Evolutionary conservation across 805 yeast species (phyloP), one percentile per base, ranked within the genome.

Genomic region (Sungouiella thailandica): DNA sequence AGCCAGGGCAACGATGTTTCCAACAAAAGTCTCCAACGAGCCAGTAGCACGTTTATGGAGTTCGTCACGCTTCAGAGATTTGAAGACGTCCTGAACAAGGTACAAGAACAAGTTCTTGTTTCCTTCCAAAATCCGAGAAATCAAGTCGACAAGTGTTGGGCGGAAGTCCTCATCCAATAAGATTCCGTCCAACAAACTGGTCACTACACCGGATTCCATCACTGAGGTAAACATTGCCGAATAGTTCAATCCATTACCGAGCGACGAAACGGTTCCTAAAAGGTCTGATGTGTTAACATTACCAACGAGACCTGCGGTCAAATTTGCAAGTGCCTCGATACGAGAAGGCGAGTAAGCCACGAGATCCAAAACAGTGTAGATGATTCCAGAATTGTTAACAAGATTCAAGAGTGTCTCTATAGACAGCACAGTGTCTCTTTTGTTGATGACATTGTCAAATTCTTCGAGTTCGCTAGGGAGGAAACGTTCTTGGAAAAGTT

Each of bases 111-210:
- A 15, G 23, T 46, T 51, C 43, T 55, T 57, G 48, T 60, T 64
- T 7, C 57, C 50, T 17, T 51, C 48, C 31, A 61, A 53, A n/a
- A 60, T 34, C 31, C 60, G 43, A 36, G 61, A 50, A 19, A 53
- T 46, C 23, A 65, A 41, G 29, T 58, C 45, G 5, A 57, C 61
- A 8, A 66, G 40, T 12, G 45, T 53, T 3, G 65, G 64, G 31
- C 66, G 49, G 42, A 45, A 62, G 22, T 33, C 33, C 1, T 44
- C 45, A 39, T 66, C 71, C 39, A 65, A 52, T 18, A 65, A 47
- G 9, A 64, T 37, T 0, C 70, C 71, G 38, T 66, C 68, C 36
- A 59, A 49, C 3, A 55, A 31, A 5, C 62, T 56, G 6, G 52
- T 41, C 13, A 61, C 43, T 15, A 66, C 52, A 0, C 72, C 72